phyloP scores from a whole-genome alignment of 805 yeast species.

The Yamadazyma kitorensis region DNA sequence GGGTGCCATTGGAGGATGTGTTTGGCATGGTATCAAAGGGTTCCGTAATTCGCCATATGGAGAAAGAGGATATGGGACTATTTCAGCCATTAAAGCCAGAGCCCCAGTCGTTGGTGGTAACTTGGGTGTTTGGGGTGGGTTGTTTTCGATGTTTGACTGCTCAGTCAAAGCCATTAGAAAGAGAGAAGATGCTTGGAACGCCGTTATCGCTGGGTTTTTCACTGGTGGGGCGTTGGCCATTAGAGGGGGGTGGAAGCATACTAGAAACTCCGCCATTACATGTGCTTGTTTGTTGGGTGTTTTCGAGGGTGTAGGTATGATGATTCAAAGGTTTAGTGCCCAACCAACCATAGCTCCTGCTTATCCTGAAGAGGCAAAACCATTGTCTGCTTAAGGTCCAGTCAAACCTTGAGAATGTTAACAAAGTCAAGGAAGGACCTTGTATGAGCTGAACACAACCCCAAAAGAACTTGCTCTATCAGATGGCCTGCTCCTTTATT shows the following conservation, averaged over 20 bases:
- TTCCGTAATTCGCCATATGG: conserved; percentile 98
- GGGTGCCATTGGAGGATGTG: conserved; percentile 98
- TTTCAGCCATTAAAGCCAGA: conserved; percentile 88
- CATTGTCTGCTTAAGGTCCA: conserved; percentile 37
- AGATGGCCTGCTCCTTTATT: too few relatives aligned
- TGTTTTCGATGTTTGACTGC: conserved; percentile 94
- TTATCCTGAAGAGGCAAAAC: conserved; percentile 39
- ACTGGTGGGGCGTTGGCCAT: conserved; percentile 97
- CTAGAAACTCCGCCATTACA: conserved; percentile 93
- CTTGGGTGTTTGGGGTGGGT: conserved; percentile 99
- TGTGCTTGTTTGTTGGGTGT: conserved; percentile 97
- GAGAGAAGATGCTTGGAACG: conserved; percentile 98
- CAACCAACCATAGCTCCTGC: conserved; percentile 55
- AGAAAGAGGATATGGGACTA: conserved; percentile 86
- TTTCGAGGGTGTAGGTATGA: conserved; percentile 97
- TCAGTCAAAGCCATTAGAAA: conserved; percentile 91
- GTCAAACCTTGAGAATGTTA: too few relatives aligned
- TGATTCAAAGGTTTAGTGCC: conserved; percentile 88
- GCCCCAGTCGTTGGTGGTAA: conserved; percentile 99
- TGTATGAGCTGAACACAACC: too few relatives aligned
- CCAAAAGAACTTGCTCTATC: too few relatives aligned
- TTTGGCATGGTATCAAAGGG: conserved; percentile 99
- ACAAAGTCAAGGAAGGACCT: too few relatives aligned
- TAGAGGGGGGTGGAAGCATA: conserved; percentile 98
- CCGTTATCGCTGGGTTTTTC: conserved; percentile 95